Conservation (phyloP, 768 basidiomycete genomes). For the Kwoniella sp. region DNA sequence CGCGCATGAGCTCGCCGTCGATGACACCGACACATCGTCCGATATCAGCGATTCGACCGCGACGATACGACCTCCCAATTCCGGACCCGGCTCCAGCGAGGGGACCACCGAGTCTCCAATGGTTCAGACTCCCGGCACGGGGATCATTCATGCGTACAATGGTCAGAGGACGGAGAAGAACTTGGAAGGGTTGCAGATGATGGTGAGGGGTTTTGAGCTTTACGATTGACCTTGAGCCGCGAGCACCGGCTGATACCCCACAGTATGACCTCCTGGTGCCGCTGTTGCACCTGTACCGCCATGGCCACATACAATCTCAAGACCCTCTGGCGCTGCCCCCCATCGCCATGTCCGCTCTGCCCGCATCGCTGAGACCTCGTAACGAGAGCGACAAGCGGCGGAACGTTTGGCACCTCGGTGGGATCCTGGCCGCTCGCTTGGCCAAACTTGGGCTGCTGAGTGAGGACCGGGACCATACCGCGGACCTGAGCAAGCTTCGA, state of each 20-base stretch:
- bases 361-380: slow-evolving; percentile 15
- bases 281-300: slow-evolving; percentile 26
- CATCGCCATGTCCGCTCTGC: slow-evolving; percentile 25
- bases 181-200: slow-evolving; percentile 19
- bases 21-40: no score
- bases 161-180: not conserved
- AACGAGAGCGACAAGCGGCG: slow-evolving; percentile 31
- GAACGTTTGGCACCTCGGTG: slow-evolving; percentile 33
- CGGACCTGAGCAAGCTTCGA: slow-evolving; percentile 2
- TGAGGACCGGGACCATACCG: not conserved
- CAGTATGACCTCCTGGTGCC: slow-evolving; percentile 38
- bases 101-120: slow-evolving; percentile 15
- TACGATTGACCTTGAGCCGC: not conserved
- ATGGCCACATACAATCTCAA: slow-evolving; percentile 37
- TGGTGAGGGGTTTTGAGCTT: slow-evolving; percentile 14
- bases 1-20: no score
- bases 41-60: slow-evolving; percentile 1
- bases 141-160: not conserved
- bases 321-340: slow-evolving; percentile 40
- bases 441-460: slow-evolving; percentile 6
- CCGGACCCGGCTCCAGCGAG: slow-evolving; percentile 4
- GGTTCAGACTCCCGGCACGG: slow-evolving; percentile 9
- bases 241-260: not conserved
- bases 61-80: slow-evolving; percentile 8
- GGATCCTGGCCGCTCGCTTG: slow-evolving; percentile 17